phyloP scores from a whole-genome alignment of 495 filamentous ascomycete genomes.

The Immersiella caudata region DNA sequence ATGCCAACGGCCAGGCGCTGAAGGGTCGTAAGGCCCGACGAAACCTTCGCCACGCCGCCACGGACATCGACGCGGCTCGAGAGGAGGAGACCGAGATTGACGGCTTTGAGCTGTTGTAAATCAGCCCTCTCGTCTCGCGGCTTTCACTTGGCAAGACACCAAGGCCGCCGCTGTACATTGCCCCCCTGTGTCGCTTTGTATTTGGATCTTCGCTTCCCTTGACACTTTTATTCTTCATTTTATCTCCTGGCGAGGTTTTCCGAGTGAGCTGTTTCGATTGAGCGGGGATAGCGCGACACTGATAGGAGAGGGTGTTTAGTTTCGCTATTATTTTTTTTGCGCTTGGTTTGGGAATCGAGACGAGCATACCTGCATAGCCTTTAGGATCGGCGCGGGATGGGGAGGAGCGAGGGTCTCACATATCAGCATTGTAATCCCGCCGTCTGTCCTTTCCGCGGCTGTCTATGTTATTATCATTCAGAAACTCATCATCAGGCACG shows the following conservation, averaged over 20 bases:
- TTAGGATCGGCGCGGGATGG: background rate
- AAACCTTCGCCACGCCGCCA: conserved; percentile 33
- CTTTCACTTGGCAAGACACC: background rate
- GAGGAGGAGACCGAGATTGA: conserved; percentile 41
- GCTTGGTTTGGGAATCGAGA: background rate
- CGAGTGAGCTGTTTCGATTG: background rate
- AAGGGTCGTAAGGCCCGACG: conserved; percentile 48
- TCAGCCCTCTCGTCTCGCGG: background rate
- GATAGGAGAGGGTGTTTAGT: background rate
- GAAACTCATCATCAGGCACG: background rate
- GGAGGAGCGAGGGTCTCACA: background rate
- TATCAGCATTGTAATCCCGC: background rate
- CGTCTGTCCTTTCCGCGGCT: background rate
- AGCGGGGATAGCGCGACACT: background rate
- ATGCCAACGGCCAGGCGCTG: conserved; percentile 47
- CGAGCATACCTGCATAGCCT: background rate
- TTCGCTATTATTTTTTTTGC: background rate
- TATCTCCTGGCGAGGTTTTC: background rate
- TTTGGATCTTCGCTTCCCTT: background rate
- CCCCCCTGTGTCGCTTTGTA: conserved; percentile 1
- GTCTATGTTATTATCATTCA: background rate
- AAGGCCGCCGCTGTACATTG: background rate
- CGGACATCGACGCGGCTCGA: background rate
- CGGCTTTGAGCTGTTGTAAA: conserved; percentile 51
- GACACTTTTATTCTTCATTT: background rate